These are phyloP conservation scores for Mycena capillaripes DNA, from an alignment of 768 basidiomycete species.

Conservation along the genomic window DNA sequence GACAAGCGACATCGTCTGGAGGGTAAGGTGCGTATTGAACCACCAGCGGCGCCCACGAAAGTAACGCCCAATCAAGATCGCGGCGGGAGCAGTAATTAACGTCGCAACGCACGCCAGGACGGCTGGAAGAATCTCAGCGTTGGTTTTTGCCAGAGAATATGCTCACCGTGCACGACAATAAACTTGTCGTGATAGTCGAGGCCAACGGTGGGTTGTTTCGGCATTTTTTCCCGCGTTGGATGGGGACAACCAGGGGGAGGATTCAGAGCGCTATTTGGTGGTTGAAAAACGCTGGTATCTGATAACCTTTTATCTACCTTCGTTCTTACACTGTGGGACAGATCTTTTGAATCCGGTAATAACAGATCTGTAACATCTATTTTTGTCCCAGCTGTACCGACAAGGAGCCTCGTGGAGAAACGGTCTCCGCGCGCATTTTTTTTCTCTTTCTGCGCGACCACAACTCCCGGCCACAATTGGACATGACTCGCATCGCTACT, in stretches of 20 bases:
- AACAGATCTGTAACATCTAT: no score
- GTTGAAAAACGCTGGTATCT: no score
- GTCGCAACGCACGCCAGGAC: conserved; percentile 31
- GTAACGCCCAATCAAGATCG: conserved; percentile 38
- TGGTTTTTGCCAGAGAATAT: no score
- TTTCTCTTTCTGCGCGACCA: no score
- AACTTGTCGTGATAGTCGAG: conserved; percentile 35
- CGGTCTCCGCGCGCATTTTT: no score
- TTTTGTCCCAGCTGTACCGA: no score
- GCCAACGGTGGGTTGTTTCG: neutral
- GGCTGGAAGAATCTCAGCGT: neutral
- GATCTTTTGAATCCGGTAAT: conserved; percentile 13
- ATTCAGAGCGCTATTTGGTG: neutral
- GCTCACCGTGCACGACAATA: conserved; percentile 35
- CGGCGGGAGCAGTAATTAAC: conserved; percentile 32
- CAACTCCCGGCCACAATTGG: neutral
- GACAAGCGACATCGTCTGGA: conserved; percentile 28
- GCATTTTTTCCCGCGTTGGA: neutral
- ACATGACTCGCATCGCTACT: no score
- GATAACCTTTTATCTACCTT: neutral
- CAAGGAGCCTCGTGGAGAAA: neutral
- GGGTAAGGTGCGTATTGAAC: conserved; percentile 33
- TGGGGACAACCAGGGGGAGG: neutral
- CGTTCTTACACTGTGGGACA: conserved; percentile 17
- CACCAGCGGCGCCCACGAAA: conserved; percentile 33